Percentiles rank a stretch among this genome's conserved stretches.
phyloP scores from a whole-genome alignment of 345 rosid species.

The Noccaea bulbosa region DNA sequence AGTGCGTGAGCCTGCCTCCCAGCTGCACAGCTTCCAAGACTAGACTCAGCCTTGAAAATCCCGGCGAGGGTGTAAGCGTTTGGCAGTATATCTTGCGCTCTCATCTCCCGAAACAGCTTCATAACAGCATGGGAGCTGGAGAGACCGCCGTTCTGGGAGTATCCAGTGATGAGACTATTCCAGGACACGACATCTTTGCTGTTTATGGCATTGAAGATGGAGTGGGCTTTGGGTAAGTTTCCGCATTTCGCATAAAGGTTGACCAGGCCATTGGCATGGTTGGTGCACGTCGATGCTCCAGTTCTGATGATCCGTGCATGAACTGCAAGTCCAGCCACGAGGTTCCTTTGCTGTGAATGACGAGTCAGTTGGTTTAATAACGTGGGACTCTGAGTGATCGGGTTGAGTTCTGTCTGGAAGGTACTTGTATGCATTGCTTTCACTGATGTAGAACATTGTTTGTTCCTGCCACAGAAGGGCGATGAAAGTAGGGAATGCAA shows the following conservation, averaged over 20 bases:
- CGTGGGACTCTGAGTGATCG: conserved; percentile 43
- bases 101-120: conserved; percentile 69
- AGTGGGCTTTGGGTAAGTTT: conserved; percentile 52
- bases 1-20: conserved; percentile 75
- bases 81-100: conserved; percentile 62
- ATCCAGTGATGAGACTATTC: conserved; percentile 83
- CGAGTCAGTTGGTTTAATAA: conserved; percentile 51
- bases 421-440: conserved; percentile 25
- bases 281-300: conserved; percentile 48
- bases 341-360: conserved; percentile 54
- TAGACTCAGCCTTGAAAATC: conserved; percentile 66
- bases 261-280: conserved; percentile 66
- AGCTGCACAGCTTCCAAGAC: conserved; percentile 38
- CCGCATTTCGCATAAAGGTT: conserved; percentile 75
- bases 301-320: conserved; percentile 62
- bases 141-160: conserved; percentile 64
- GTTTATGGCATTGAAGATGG: conserved; percentile 56
- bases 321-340: conserved; percentile 58
- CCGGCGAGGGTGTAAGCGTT: conserved; percentile 81
- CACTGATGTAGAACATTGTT: conserved; percentile 20
- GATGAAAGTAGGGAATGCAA: conserved; percentile 3
- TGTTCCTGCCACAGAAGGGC: conserved; percentile 30
- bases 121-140: conserved; percentile 50
- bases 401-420: conserved; percentile 40
- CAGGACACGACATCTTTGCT: conserved; percentile 73